Evolutionary conservation across 305 asterid genomes (phyloP), one percentile per base, ranked within the genome.

Genomic region (Andrographis paniculata): DNA sequence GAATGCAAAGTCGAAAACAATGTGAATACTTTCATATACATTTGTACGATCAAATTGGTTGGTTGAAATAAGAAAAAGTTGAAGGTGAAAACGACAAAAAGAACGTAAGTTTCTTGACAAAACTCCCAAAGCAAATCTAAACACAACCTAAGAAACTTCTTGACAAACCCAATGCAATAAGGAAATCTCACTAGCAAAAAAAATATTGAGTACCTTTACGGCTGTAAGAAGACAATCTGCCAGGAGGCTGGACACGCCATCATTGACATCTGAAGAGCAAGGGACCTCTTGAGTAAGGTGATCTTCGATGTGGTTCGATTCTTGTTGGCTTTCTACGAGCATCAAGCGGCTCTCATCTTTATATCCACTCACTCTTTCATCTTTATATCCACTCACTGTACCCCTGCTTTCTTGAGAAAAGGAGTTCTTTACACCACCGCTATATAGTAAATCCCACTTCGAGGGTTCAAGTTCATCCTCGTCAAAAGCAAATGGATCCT

Each of bases 401-500:
- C 66, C 66, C 55, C 69, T 53, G 53, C 58, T 67, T 63, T 54
- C 65, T 58, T 68, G 74, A 51, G 71, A 56, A 40, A 20, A 62
- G 21, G 85, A 27, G 42, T 60, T 60, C 45, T 50, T 59, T 52
- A 45, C 35, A 55, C 61, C 55, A 61, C 89, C 87, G n/a, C n/a
- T n/a, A 44, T 89, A 72, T 65, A 79, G 66, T 36, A 84, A 45
- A 54, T 92, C 97, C 97, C 97, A 87, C 66, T 85, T 77, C 40
- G 97, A 70, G 38, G 87, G 93, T 71, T 71, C 87, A 59, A 68
- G 49, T 11, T 65, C 85, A 43, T 62, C 93, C 31, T 66, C 88
- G 24, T 72, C 84, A 74, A 92, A 92, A 50, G 86, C 92, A 64
- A 84, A 92, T 58, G 94, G 99, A 66, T 87, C 97, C 66, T 50